These are phyloP conservation scores for Cladophialophora chaetospira DNA, from an alignment of 2,329 filamentous ascomycete genomes.

Conservation along the genomic window DNA sequence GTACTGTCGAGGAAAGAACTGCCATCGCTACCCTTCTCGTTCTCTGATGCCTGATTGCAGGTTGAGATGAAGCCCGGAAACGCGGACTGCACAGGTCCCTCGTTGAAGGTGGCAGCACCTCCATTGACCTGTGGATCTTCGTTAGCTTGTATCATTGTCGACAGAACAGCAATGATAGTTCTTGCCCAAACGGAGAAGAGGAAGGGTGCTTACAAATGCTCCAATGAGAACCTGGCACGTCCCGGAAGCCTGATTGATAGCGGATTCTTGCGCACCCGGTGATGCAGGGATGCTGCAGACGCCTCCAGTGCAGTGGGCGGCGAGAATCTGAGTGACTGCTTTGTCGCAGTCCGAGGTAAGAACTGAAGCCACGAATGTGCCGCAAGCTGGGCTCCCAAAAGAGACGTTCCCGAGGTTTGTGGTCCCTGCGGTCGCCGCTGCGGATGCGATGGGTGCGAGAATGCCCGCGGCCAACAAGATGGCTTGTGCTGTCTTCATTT, in stretches of 20 bases:
- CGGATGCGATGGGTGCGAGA: not conserved
- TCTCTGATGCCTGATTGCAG: not conserved
- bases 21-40: not conserved
- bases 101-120: not conserved
- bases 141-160: no score
- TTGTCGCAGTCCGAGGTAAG: not conserved
- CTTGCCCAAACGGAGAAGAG: no score
- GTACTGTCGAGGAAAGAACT: not conserved
- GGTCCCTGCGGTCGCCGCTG: not conserved
- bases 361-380: not conserved
- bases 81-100: not conserved
- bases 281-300: not conserved
- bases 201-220: no score
- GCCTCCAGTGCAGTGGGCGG: not conserved
- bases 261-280: not conserved
- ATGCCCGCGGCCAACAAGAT: not conserved
- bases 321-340: not conserved
- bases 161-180: no score
- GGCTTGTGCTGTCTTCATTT: not conserved
- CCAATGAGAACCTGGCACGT: not conserved
- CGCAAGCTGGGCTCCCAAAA: not conserved
- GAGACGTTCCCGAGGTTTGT: not conserved
- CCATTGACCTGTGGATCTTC: no score
- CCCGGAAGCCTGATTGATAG: not conserved
- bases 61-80: not conserved